These are phyloP conservation scores for Penicillium alfredii DNA, from an alignment of 495 filamentous ascomycete species.

Conservation along the genomic window DNA sequence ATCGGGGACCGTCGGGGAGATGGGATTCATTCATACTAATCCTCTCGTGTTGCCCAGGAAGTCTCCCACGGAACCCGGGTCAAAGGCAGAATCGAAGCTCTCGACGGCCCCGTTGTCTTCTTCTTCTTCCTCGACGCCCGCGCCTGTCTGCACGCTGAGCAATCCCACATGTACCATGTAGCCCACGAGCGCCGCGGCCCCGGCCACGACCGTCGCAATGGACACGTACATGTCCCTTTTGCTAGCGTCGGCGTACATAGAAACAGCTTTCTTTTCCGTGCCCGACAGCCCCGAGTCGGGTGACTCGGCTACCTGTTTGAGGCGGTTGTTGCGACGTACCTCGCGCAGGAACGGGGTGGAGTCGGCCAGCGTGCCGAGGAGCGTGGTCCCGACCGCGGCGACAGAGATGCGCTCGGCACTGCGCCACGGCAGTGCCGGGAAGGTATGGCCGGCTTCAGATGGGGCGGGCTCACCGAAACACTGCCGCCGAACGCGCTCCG, in stretches of 20 bases:
- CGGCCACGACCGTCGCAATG: constrained; percentile 32
- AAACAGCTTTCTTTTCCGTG: constrained; percentile 21
- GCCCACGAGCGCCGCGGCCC: constrained; percentile 33
- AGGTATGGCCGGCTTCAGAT: constrained; percentile 8
- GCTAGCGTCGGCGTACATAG: constrained; percentile 21
- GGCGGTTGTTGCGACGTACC: constrained; percentile 30
- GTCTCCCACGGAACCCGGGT: constrained; percentile 16
- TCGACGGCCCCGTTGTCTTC: no score
- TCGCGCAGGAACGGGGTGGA: constrained; percentile 36
- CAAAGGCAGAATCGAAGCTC: no score
- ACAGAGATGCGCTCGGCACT: constrained; percentile 29
- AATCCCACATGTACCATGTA: constrained; percentile 36
- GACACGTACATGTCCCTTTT: constrained; percentile 37
- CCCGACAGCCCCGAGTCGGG: constrained; percentile 21
- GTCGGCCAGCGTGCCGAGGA: constrained; percentile 36
- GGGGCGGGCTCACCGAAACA: constrained; percentile 33
- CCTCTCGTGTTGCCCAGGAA: constrained; percentile 15
- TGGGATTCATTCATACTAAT: no score
- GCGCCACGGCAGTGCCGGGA: constrained; percentile 37
- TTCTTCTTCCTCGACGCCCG: constrained; percentile 17
- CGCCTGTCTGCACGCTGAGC: constrained; percentile 8
- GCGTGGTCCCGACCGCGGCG: constrained; percentile 30
- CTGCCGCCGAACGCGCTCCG: constrained; percentile 36
- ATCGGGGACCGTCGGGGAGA: neutral
- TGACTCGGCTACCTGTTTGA: constrained; percentile 28